These are phyloP conservation scores for Globisporangium spinosum DNA, from an alignment of 352 stramenopile species.

Conservation along the genomic window DNA sequence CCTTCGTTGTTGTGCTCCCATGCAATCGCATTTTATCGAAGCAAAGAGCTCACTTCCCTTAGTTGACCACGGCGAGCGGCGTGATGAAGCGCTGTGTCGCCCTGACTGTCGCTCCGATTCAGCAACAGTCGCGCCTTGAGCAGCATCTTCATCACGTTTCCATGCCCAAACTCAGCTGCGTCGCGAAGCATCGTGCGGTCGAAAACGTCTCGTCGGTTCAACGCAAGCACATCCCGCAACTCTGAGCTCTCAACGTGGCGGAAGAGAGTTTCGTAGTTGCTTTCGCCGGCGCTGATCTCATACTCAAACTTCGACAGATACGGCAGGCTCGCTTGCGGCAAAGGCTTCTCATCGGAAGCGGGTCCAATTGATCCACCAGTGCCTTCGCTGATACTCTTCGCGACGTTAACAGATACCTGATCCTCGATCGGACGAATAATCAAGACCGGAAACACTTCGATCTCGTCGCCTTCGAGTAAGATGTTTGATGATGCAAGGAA, in stretches of 20 bases:
- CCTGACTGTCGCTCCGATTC: conserved; percentile 33
- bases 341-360: neutral
- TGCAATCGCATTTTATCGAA: conserved; percentile 36
- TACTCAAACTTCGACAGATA: conserved; percentile 64
- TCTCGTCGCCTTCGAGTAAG: conserved; percentile 46
- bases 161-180: conserved; percentile 48
- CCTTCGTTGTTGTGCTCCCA: conserved; percentile 45
- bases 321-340: conserved; percentile 24
- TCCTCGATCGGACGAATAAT: conserved; percentile 43
- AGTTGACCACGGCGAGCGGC: conserved; percentile 41
- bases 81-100: conserved; percentile 55
- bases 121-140: conserved; percentile 44
- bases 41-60: conserved; percentile 49
- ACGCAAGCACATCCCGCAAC: conserved; percentile 37
- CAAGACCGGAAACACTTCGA: conserved; percentile 65
- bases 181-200: conserved; percentile 65
- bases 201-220: conserved; percentile 51
- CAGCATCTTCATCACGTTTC: conserved; percentile 45
- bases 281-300: conserved; percentile 45
- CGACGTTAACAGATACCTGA: neutral
- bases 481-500: conserved; percentile 51
- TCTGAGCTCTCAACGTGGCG: conserved; percentile 34
- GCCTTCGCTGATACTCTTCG: neutral
- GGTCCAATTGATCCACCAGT: neutral
- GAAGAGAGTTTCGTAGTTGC: conserved; percentile 56